phyloP scores from a whole-genome alignment of 129 eudicot genomes.

The Flaveria ramosissima region DNA sequence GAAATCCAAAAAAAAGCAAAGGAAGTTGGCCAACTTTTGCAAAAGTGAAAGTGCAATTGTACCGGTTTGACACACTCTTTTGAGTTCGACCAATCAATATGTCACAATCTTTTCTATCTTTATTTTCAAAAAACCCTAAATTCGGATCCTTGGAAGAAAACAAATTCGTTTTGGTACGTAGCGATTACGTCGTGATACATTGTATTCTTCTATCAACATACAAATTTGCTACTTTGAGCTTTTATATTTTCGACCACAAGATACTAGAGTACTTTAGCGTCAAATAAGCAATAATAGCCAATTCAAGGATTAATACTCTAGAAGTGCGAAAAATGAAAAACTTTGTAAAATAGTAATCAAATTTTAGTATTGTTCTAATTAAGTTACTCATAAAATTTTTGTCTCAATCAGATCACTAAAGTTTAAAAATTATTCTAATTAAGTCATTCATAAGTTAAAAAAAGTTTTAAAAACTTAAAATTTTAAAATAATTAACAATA shows the following conservation, averaged over 20 bases:
- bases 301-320: neutral
- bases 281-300: neutral
- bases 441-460: too few relatives aligned
- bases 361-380: too few relatives aligned
- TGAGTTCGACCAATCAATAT: conserved; percentile 13
- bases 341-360: too few relatives aligned
- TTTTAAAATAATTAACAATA: too few relatives aligned
- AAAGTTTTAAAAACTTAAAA: too few relatives aligned
- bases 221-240: neutral
- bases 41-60: conserved; percentile 16
- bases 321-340: too few relatives aligned
- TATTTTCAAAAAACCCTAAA: neutral
- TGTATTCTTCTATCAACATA: conserved; percentile 7
- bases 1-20: neutral
- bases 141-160: neutral
- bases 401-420: too few relatives aligned
- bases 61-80: conserved; percentile 4
- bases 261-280: neutral
- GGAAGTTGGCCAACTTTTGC: conserved; percentile 15
- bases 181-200: conserved; percentile 8
- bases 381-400: too few relatives aligned
- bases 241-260: neutral
- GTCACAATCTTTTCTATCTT: neutral
- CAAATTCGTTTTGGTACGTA: neutral
- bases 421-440: too few relatives aligned